Evolutionary conservation across 768 basidiomycete genomes (phyloP).

Genomic region (Cubamyces lactineus): DNA sequence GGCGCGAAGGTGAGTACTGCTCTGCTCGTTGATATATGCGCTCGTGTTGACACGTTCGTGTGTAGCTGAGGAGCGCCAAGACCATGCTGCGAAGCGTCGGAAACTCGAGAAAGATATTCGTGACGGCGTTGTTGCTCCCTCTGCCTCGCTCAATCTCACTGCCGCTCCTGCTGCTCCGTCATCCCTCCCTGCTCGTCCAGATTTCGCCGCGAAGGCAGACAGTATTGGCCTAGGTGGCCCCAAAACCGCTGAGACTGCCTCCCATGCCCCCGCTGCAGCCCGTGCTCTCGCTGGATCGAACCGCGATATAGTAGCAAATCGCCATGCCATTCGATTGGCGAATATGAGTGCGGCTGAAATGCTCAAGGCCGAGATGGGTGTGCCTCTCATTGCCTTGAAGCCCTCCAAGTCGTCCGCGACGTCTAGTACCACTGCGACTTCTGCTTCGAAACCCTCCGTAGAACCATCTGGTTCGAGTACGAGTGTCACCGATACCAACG

Average conservation of each 20-base stretch:
- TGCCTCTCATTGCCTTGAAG: slow-evolving; percentile 46
- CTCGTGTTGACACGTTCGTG: neutral
- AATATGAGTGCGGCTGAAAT: slow-evolving; percentile 96
- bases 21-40: neutral
- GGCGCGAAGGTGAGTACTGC: slow-evolving; percentile 75
- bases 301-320: slow-evolving; percentile 86
- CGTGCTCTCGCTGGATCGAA: slow-evolving; percentile 87
- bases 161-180: slow-evolving; percentile 46
- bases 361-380: slow-evolving; percentile 86
- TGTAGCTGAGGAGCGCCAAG: slow-evolving; percentile 91
- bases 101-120: slow-evolving; percentile 58
- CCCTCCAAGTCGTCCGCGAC: slow-evolving; percentile 31
- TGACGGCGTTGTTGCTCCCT: slow-evolving; percentile 48
- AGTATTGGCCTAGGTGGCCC: slow-evolving; percentile 75
- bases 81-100: slow-evolving; percentile 87
- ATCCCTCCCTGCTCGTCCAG: slow-evolving; percentile 49
- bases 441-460: slow-evolving; percentile 7
- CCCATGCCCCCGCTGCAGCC: slow-evolving; percentile 60
- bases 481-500: slow-evolving; percentile 22
- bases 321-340: slow-evolving; percentile 89
- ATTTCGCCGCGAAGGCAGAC: slow-evolving; percentile 78
- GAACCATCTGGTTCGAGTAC: slow-evolving; percentile 11
- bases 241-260: slow-evolving; percentile 58
- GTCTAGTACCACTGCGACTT: slow-evolving; percentile 12
- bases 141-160: slow-evolving; percentile 52